These are phyloP conservation scores for Hansenula anomala DNA, from an alignment of 1,139 yeast species.

Conservation along the genomic window DNA sequence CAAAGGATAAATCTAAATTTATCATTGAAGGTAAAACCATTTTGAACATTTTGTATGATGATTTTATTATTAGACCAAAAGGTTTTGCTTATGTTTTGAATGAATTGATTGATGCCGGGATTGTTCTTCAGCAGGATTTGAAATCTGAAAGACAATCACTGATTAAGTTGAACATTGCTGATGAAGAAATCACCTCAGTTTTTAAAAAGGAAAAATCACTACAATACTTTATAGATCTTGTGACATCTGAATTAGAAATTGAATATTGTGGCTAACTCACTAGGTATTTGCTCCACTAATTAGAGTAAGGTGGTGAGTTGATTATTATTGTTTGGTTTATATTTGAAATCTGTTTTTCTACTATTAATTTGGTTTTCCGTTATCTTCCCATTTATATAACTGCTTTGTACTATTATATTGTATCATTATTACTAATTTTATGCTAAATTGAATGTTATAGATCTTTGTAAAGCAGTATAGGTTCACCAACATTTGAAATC, in stretches of 20 bases:
- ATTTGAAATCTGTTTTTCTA: too few species aligned
- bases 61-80: slow-evolving; percentile 29
- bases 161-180: slow-evolving; percentile 62
- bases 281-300: too few species aligned
- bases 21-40: slow-evolving; percentile 24
- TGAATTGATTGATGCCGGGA: slow-evolving; percentile 76
- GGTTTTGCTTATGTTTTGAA: slow-evolving; percentile 51
- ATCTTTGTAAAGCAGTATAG: slow-evolving; percentile 65
- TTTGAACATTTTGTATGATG: slow-evolving; percentile 21
- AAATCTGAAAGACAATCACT: slow-evolving; percentile 64
- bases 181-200: slow-evolving; percentile 61
- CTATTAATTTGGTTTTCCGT: too few species aligned
- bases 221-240: slow-evolving; percentile 17
- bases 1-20: slow-evolving; percentile 21
- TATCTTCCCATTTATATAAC: slow-evolving; percentile 6
- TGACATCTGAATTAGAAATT: background rate
- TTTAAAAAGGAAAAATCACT: slow-evolving; percentile 32
- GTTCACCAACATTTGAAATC: slow-evolving; percentile 80
- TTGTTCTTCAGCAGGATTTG: slow-evolving; percentile 56
- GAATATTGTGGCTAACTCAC: background rate
- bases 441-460: background rate
- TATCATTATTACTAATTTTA: background rate
- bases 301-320: too few species aligned
- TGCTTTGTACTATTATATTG: background rate
- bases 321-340: too few species aligned